Evolutionary conservation across 768 basidiomycete genomes (phyloP), one percentile per base, ranked within the genome.

Genomic region (Rhodotorula toruloides): DNA sequence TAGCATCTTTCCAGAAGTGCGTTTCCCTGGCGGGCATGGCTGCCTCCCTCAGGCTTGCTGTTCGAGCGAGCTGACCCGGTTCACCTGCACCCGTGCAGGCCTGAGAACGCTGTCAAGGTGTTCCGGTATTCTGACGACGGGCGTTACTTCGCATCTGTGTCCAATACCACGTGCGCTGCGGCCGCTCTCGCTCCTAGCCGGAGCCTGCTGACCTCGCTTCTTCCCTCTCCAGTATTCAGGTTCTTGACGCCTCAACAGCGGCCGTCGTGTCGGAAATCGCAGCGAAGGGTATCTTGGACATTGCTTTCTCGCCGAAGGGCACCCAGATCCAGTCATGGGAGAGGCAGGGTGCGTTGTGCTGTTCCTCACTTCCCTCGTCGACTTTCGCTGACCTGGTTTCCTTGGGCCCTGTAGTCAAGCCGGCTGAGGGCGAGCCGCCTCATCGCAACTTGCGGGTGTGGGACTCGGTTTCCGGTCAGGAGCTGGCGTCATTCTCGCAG

Each of bases 301-400:
- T 97, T 73, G 83, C 83, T 74, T 96, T 99, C 79, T 98, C 94
- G 11, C 93, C 96, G 16, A 84, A 88, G 67, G 93, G 91, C 44
- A 91, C 89, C 1, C 97, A 90, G 78, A 76, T 99, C 48, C 93
- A 91, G 58, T 93, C 90, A 53, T 98, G 93, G 90, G 93, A 97
- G 79, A 85, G 96, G 64, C 90, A 88, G 72, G 81, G 86, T 86
- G 74, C 57, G 82, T 77, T 58, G 54, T 52, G n/a, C n/a, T 54
- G 31, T 52, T 13, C 43, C 50, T 39, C 44, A 39, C 40, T 55
- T 36, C 42, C 29, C 37, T 25, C n/a, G 27, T 58, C 40, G 13
- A 1, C 4, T 0, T 6, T 1, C n/a, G 34, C 57, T 37, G 54
- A 57, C 7, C 7, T 7, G 34, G 52, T 13, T 32, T 29, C 47